Conservation (phyloP, 768 basidiomycete species). For the Russula sp. region DNA sequence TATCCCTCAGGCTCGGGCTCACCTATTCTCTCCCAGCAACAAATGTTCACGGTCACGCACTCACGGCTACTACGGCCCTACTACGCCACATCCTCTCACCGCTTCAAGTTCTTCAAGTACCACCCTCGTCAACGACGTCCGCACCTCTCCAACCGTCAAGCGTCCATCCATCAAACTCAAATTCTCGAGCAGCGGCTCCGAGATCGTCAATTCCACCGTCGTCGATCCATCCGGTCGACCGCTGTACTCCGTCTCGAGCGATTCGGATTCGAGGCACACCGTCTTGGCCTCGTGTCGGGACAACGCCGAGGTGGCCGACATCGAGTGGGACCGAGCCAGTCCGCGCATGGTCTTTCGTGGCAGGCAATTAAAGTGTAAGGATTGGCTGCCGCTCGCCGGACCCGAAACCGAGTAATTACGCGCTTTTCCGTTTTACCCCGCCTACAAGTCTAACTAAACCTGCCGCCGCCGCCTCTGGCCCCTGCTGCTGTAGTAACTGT, state of each 20-base stretch:
- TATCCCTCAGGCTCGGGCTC: too few species aligned
- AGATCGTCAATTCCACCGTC: neutral
- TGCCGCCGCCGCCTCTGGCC: too few species aligned
- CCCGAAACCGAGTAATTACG: neutral
- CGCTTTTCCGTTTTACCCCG: too few species aligned
- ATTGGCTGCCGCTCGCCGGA: neutral
- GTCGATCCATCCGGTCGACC: neutral
- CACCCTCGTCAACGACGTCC: too few species aligned
- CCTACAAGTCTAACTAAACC: too few species aligned
- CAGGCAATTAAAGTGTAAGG: neutral
- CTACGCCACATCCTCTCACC: too few species aligned
- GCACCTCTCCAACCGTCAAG: too few species aligned
- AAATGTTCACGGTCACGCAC: too few species aligned
- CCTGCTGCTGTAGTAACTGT: neutral
- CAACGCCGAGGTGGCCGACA: neutral
- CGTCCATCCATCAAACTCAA: constrained; percentile 9
- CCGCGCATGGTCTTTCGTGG: constrained; percentile 4
- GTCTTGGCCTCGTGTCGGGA: neutral
- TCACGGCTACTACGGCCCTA: too few species aligned
- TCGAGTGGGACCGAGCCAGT: constrained; percentile 8
- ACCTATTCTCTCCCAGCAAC: too few species aligned
- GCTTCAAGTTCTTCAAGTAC: too few species aligned
- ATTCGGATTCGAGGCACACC: neutral
- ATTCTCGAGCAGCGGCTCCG: neutral
- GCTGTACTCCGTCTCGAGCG: neutral